Percentiles rank a stretch among this genome's conserved stretches.
Conservation (phyloP, 169 alveolate species). For the Plasmodium relictum region DNA sequence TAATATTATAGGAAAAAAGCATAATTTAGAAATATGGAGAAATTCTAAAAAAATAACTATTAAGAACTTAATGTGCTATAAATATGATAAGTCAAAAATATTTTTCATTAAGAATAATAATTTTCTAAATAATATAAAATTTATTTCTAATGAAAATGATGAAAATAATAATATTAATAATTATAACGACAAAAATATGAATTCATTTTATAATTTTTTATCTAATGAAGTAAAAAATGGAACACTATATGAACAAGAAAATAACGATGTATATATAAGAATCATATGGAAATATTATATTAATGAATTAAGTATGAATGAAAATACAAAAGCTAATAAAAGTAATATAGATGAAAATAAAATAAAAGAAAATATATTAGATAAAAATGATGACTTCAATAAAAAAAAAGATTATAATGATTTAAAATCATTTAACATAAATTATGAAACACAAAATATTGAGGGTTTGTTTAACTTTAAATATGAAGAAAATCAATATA, state of each 20-base stretch:
- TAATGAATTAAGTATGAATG: constrained; percentile 12
- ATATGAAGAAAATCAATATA: constrained; percentile 77
- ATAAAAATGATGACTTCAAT: constrained; percentile 3
- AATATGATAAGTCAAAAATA: constrained; percentile 61
- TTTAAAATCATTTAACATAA: constrained; percentile 66
- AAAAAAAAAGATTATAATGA: constrained; percentile 18
- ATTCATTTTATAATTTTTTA: constrained; percentile 36
- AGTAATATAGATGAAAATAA: constrained; percentile 10
- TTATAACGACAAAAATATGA: not conserved
- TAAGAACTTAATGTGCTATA: constrained; percentile 34
- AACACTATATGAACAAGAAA: constrained; percentile 63
- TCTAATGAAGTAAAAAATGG: constrained; percentile 69
- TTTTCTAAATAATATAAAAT: constrained; percentile 29
- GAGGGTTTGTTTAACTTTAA: constrained; percentile 76
- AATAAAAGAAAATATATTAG: constrained; percentile 12
- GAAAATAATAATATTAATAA: not conserved
- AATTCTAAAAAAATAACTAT: constrained; percentile 38
- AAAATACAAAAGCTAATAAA: not conserved
- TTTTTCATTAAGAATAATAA: constrained; percentile 31
- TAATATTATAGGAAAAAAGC: constrained; percentile 76
- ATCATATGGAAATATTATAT: constrained; percentile 67
- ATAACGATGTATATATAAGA: constrained; percentile 51
- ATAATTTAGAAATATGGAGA: constrained; percentile 66
- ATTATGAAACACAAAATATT: constrained; percentile 71
- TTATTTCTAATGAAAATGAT: not conserved